Conservation (phyloP, 371 early-diverging fungal genomes). For the Catenaria anguillulae region DNA sequence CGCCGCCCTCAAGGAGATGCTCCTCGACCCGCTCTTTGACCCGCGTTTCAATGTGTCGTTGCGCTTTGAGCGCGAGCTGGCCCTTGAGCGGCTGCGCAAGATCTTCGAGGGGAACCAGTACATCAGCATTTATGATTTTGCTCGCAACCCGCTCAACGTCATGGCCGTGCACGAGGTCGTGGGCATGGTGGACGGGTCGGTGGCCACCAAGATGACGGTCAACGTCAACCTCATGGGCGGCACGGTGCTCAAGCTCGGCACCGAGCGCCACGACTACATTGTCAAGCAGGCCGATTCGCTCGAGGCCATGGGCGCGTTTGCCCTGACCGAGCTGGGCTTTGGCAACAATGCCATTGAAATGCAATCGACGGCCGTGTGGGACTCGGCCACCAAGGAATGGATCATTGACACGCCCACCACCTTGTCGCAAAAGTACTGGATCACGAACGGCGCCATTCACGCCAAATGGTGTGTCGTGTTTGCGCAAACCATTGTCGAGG, state of each 20-base stretch:
- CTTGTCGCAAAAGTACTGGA: slow-evolving; percentile 35
- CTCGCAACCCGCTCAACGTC: slow-evolving; percentile 51
- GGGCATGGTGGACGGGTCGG: slow-evolving; percentile 52
- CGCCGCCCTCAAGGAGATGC: slow-evolving; percentile 28
- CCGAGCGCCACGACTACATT: slow-evolving; percentile 44
- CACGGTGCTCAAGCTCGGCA: slow-evolving; percentile 51
- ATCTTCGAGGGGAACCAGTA: slow-evolving; percentile 33
- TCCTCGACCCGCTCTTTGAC: slow-evolving; percentile 40
- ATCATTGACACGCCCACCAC: slow-evolving; percentile 51
- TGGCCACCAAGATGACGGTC: slow-evolving; percentile 49
- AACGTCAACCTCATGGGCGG: slow-evolving; percentile 49
- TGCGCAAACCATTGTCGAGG: slow-evolving; percentile 45
- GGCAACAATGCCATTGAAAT: slow-evolving; percentile 63
- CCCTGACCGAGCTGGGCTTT: slow-evolving; percentile 45
- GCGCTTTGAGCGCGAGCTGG: slow-evolving; percentile 42
- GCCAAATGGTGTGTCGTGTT: slow-evolving; percentile 52
- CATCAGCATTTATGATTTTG: slow-evolving; percentile 55
- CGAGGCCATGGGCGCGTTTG: slow-evolving; percentile 49
- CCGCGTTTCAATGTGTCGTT: slow-evolving; percentile 43
- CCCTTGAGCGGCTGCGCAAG: slow-evolving; percentile 41
- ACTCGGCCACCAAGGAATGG: slow-evolving; percentile 40
- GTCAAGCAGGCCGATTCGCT: slow-evolving; percentile 39
- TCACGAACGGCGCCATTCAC: slow-evolving; percentile 34
- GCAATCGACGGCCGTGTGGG: slow-evolving; percentile 33
- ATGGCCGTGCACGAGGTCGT: slow-evolving; percentile 55